phyloP scores from a whole-genome alignment of 192 early-diverging fungal species.

The Backusella westeae region DNA sequence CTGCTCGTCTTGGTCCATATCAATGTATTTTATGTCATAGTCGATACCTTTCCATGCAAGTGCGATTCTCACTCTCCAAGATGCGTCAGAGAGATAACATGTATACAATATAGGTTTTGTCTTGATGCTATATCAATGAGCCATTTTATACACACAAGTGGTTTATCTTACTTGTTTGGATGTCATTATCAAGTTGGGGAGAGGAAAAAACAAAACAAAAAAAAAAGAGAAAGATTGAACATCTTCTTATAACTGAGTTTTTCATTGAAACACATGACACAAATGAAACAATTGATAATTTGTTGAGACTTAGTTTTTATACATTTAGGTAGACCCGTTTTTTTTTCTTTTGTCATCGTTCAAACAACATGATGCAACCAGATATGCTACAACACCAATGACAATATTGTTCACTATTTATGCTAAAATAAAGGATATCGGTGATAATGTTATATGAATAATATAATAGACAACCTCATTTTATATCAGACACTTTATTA shows the following conservation, averaged over 20 bases:
- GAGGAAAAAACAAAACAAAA: background rate
- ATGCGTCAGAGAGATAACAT: constrained; percentile 74
- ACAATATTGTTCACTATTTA: too few relatives aligned
- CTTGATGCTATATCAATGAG: background rate
- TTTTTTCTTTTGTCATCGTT: background rate
- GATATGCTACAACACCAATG: too few relatives aligned
- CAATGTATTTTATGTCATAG: constrained; percentile 62
- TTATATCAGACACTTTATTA: too few relatives aligned
- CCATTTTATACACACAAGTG: too few relatives aligned
- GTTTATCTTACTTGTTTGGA: background rate
- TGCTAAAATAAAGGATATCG: too few relatives aligned
- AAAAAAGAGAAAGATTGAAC: background rate
- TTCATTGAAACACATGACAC: background rate
- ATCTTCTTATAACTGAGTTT: background rate
- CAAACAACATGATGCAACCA: too few relatives aligned
- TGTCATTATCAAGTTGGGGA: background rate
- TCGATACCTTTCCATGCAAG: constrained; percentile 74
- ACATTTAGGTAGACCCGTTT: too few relatives aligned
- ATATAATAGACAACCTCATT: too few relatives aligned
- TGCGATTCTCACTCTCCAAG: constrained; percentile 74
- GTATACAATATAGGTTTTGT: constrained; percentile 55
- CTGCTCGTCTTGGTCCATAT: constrained; percentile 78
- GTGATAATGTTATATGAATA: too few relatives aligned
- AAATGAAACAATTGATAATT: background rate
- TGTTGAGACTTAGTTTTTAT: background rate